Evolutionary conservation across 768 basidiomycete species (phyloP).

Genomic region (Fomitopsis serialis): DNA sequence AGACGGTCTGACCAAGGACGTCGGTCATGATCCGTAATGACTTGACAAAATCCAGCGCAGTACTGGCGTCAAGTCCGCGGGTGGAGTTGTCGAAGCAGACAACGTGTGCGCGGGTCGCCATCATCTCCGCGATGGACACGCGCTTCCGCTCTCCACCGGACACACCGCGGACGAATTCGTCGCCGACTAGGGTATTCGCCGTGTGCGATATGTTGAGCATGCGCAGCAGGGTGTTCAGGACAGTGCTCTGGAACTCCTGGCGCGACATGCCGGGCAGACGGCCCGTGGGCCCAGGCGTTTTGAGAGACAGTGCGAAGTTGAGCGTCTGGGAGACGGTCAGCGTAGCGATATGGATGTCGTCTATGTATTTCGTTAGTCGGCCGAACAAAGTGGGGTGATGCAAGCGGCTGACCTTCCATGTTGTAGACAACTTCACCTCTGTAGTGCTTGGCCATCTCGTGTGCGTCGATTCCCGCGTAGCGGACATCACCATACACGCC

Average conservation of each 20-base stretch:
- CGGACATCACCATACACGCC: constrained; percentile 65
- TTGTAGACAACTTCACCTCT: constrained; percentile 80
- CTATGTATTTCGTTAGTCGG: constrained; percentile 30
- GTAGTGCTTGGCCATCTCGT: constrained; percentile 72
- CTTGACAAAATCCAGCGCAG: constrained; percentile 81
- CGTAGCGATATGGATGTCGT: constrained; percentile 79
- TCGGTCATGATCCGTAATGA: constrained; percentile 81
- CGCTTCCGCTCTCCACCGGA: constrained; percentile 80
- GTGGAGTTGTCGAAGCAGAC: constrained; percentile 86
- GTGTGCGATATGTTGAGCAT: constrained; percentile 88
- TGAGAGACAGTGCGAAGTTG: constrained; percentile 63
- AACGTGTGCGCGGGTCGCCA: constrained; percentile 74
- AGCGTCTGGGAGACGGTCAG: constrained; percentile 78
- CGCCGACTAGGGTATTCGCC: constrained; percentile 70
- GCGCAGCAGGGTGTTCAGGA: constrained; percentile 58
- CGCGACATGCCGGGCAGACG: constrained; percentile 64
- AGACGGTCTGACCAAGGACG: constrained; percentile 71
- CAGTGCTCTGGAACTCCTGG: constrained; percentile 48
- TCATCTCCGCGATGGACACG: constrained; percentile 83
- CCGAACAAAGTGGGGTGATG: neutral
- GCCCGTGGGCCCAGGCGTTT: constrained; percentile 69
- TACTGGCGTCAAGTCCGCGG: constrained; percentile 78
- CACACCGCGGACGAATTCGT: constrained; percentile 80
- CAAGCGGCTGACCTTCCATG: constrained; percentile 49
- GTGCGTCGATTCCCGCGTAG: constrained; percentile 75